These are phyloP conservation scores for Ogataea sp. DNA, from an alignment of 805 yeast species.

Conservation along the genomic window DNA sequence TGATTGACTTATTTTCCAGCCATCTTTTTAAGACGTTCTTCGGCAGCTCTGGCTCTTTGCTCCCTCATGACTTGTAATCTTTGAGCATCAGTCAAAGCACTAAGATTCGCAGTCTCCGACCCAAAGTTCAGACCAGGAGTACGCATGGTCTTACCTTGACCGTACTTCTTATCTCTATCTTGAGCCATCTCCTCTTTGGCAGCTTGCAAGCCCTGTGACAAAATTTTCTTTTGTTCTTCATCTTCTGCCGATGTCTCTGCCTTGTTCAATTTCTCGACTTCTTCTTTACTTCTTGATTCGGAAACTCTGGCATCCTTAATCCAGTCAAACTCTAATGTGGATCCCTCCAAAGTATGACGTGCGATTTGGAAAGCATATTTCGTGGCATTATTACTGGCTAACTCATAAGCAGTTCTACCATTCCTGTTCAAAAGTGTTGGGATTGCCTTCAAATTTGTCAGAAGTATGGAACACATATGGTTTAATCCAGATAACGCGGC, in stretches of 20 bases:
- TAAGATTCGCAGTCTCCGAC: constrained; percentile 35
- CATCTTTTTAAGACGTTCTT: constrained; percentile 55
- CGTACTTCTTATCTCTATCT: constrained; percentile 18
- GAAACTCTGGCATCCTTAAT: constrained; percentile 48
- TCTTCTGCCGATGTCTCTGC: constrained; percentile 27
- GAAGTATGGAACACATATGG: constrained; percentile 58
- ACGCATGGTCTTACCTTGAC: constrained; percentile 28
- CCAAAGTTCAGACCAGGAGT: constrained; percentile 15
- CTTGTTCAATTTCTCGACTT: constrained; percentile 35
- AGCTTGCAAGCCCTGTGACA: constrained; percentile 35
- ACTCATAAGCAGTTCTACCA: constrained; percentile 65
- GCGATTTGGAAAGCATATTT: constrained; percentile 58
- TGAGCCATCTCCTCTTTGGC: constrained; percentile 32
- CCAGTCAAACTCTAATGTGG: constrained; percentile 56
- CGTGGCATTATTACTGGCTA: constrained; percentile 40
- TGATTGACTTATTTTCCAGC: not conserved
- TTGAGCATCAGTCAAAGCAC: constrained; percentile 67
- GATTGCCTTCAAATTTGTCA: constrained; percentile 60
- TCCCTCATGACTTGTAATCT: constrained; percentile 79
- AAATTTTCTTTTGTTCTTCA: constrained; percentile 29
- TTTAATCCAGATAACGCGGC: constrained; percentile 62
- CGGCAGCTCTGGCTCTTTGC: constrained; percentile 94
- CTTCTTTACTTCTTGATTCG: constrained; percentile 48
- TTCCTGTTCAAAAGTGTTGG: constrained; percentile 47
- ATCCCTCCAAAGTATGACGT: constrained; percentile 62